Evolutionary conservation across 441 rosid genomes (phyloP).

Genomic region (Pelargonium australe): DNA sequence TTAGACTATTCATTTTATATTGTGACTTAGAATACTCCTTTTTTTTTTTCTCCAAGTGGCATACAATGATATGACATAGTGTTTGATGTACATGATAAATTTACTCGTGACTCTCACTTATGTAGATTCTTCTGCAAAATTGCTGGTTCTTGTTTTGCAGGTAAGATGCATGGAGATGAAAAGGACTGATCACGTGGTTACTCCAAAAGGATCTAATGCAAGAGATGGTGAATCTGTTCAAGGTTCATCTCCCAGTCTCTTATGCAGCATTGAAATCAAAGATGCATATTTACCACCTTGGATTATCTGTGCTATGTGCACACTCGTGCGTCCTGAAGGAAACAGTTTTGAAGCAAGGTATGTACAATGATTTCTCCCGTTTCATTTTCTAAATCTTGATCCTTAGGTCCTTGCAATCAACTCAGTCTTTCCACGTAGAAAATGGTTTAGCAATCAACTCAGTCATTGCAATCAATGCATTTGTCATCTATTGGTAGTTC

Average conservation of each 20-base stretch:
- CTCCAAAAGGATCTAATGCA: constrained; percentile 21
- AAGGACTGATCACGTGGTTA: constrained; percentile 30
- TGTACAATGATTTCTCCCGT: constrained; percentile 9
- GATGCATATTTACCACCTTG: constrained; percentile 74
- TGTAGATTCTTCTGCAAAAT: not conserved
- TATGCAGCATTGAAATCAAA: constrained; percentile 59
- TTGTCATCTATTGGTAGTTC: too few relatives aligned
- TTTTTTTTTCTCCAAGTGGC: not conserved
- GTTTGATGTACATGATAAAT: not conserved
- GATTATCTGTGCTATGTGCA: constrained; percentile 67
- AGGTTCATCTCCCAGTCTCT: constrained; percentile 26
- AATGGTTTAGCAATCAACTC: too few relatives aligned
- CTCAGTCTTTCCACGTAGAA: too few relatives aligned
- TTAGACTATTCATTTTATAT: not conserved
- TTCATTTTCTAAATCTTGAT: not conserved
- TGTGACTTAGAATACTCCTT: not conserved
- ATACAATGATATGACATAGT: not conserved
- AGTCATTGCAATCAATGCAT: too few relatives aligned
- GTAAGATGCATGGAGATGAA: constrained; percentile 69
- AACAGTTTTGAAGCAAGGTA: constrained; percentile 80
- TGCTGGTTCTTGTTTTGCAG: constrained; percentile 37
- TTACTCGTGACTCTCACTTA: not conserved
- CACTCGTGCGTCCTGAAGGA: constrained; percentile 46
- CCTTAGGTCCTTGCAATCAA: not conserved
- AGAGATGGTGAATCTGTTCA: constrained; percentile 24